Base-by-base conservation (phyloP, 108 stramenopile species). In the Cyclotella atomus region DNA sequence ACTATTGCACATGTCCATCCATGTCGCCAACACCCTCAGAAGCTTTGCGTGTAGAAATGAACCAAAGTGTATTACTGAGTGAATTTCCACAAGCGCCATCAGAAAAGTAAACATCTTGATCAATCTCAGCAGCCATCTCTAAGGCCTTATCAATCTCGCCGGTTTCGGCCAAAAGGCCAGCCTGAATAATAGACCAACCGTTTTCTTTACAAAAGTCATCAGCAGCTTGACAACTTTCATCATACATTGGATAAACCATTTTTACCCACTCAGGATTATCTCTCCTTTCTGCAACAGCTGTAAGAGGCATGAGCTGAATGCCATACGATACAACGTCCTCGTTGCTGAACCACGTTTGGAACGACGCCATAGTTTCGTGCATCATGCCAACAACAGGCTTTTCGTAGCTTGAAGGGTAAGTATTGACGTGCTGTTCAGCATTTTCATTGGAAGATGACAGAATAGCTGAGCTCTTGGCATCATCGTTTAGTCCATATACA, bases 261-360 rank as follows among this genome's bases (percentile, higher is more conserved):
- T 89, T 81, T 21, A 84, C 65, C 97, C 96, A 98, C 30, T 88
- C 88, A 8, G 81, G 59, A 49, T 88, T 83, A 68, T 97, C 96
- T 50, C 97, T 63, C 16, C 75, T 54, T 78, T 97, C 96, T 10
- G 96, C 81, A 32, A 92, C 87, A 4, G 92, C 86, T 9, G 95
- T 98, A 19, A 97, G 55, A 0, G 96, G 96, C 20, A 98, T 77
- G 35, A 98, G 85, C 65, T 97, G 94, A 54, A 96, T 95, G 16
- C 95, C 95, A 76, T 86, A 89, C 0, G 89, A 81, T 7, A 94
- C 82, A 45, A 89, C 90, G 33, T 79, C 71, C 44, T 80, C 55
- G 47, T 65, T 45, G 6, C 88, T 88, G 73, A 95, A 95, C 91
- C 90, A 92, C 33, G 90, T 94, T 25, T 68, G 66, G 49, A 92